Base-by-base conservation (phyloP, 2,329 filamentous ascomycete genomes). In the Coniochaeta ligniaria region DNA sequence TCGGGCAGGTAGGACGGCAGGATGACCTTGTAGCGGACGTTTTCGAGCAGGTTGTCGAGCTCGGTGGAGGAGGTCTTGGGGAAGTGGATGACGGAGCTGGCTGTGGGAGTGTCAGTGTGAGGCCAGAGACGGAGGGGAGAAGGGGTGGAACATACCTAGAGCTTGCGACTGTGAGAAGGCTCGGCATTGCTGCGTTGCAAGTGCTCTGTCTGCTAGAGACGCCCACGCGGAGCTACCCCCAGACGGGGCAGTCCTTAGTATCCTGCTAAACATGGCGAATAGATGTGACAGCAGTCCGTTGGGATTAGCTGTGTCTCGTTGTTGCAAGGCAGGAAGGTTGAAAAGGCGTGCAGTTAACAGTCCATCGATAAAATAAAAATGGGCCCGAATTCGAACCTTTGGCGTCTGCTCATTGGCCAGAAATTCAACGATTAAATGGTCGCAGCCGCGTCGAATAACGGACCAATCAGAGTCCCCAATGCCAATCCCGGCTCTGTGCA, bases 21-120 rank as follows among this genome's bases (percentile, higher is more conserved):
- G 69, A 89, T 82, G 70, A 87, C 79, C 65, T 82, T 81, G 54
- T 79, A 73, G 64, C 86, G 83, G 68, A 89, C 79, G 24, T 67
- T 72, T 45, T 72, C 70, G 63, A 90, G 80, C 35, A 80, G 68
- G 14, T 70, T 61, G 69, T 87, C 80, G 62, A 90, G 79, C 60
- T 83, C 75, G 24, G 76, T 64, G 50, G 81, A 80, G 16, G 81
- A 82, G 5, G 83, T 80, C 59, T 77, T 74, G 8, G 74, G 70
- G 68, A 87, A 87, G 60, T 70, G 65, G 60, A 80, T 71, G 62
- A 78, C 73, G 57, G 71, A 65, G 47, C 55, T 63, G 55, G 64
- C 67, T 64, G 58, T 28, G 12, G 16, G 2, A 7, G 12, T 17
- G 47, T 52, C 16, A 52, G 47, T 31, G 22, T 22, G 24, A 22